Evolutionary conservation across 1,139 yeast genomes (phyloP), one percentile per base, ranked within the genome.

Genomic region (Scheffersomyces illinoinensis): DNA sequence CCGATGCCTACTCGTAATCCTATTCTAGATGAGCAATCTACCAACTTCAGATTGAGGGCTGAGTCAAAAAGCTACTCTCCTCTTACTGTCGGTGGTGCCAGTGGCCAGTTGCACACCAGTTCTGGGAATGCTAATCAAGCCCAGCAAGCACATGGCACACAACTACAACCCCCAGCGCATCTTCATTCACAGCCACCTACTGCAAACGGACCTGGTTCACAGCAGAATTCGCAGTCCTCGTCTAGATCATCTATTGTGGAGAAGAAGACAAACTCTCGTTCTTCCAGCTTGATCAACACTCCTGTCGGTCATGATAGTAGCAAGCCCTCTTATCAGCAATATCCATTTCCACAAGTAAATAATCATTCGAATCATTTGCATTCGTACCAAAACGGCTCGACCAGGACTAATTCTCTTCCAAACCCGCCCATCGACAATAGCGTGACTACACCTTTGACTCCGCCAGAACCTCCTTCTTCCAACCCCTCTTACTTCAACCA

Each of bases 1-100:
- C 77, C 78, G 1, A 65, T 67, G 19, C 77, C 77, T 2, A 54
- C 58, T 7, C 43, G 62, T 24, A 59, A 56, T 12, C 57, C 53
- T 19, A 52, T 47, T 8, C n/a, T 54, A 18, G 51, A 54, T 5
- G 54, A 54, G 5, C 47, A 55, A 17, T 46, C 52, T 17, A 50
- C 46, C 8, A 14, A 26, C n/a, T 57, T 52, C 21, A 50, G 60
- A 48, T 50, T 55, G 54, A 56, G 62, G 17, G 59, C 60, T 8
- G 64, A 61, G 26, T 60, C 63, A 10, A 62, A 62, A 39, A 62
- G 64, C 48, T 62, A 63, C 50, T 59, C 63, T 52, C 66, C 66
- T 1, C 58, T 63, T 55, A 62, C 64, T 10, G 57, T 61, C 8
- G 62, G 61, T 5, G 63, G 60, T 20, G 51, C 51, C 24, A 48